Conservation (phyloP, 495 filamentous ascomycete genomes). For the Aspergillus cristatus region DNA sequence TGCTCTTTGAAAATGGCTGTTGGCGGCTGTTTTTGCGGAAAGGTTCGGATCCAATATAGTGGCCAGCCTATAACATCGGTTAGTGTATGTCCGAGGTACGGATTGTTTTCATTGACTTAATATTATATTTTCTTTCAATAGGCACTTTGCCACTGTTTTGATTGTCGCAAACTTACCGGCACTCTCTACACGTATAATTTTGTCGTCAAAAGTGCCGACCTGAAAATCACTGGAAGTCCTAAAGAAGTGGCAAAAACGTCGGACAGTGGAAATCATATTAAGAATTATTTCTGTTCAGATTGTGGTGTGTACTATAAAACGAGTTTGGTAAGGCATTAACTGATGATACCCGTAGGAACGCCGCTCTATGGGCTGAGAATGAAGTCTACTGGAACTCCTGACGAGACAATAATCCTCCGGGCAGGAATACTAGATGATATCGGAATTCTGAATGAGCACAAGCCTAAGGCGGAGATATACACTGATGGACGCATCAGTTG, state of each 20-base stretch:
- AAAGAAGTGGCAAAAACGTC: constrained; percentile 23
- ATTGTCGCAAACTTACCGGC: constrained; percentile 31
- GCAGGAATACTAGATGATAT: constrained; percentile 28
- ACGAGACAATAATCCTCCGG: constrained; percentile 18
- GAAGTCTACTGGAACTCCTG: constrained; percentile 8
- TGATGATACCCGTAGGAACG: constrained; percentile 19
- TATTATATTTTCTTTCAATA: constrained; percentile 6
- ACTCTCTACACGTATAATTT: constrained; percentile 15
- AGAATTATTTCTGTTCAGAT: constrained; percentile 30
- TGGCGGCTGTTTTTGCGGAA: constrained; percentile 25
- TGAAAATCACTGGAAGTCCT: constrained; percentile 21
- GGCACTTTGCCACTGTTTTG: constrained; percentile 29
- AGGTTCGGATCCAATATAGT: constrained; percentile 17
- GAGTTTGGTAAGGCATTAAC: neutral
- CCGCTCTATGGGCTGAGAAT: constrained; percentile 22
- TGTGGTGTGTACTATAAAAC: constrained; percentile 21
- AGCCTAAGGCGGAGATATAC: constrained; percentile 23
- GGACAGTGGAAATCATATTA: constrained; percentile 26
- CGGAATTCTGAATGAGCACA: constrained; percentile 11
- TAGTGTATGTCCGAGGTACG: constrained; percentile 5
- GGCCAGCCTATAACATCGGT: constrained; percentile 16
- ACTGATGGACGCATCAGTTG: constrained; percentile 16
- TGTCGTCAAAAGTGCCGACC: constrained; percentile 14
- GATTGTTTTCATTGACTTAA: neutral
- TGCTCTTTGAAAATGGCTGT: constrained; percentile 13